Percentiles rank a stretch among this genome's conserved stretches.
phyloP scores from a whole-genome alignment of 768 basidiomycete species.

The Pholiota conissans region DNA sequence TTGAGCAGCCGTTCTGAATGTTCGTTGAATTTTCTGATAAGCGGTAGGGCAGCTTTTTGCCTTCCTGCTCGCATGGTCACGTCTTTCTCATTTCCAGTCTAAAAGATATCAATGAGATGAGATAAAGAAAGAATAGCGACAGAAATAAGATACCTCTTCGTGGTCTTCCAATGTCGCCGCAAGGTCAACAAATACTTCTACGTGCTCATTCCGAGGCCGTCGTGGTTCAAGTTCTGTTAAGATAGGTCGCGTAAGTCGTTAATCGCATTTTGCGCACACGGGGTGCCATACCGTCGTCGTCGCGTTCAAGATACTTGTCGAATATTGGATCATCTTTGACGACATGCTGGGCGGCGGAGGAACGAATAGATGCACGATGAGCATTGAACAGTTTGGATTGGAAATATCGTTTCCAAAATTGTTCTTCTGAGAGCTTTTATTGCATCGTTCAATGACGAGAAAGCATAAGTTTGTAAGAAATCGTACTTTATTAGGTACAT shows the following conservation, averaged over 20 bases:
- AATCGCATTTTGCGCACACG: neutral
- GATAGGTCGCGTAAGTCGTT: constrained; percentile 1
- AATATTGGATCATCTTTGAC: constrained; percentile 92
- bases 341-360: constrained; percentile 78
- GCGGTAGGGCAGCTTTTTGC: constrained; percentile 82
- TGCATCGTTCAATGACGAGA: constrained; percentile 10
- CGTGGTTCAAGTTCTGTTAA: constrained; percentile 74
- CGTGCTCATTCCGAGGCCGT: constrained; percentile 58
- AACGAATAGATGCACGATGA: constrained; percentile 90
- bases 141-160: constrained; percentile 56
- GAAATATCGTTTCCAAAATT: constrained; percentile 98
- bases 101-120: constrained; percentile 3
- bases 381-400: constrained; percentile 94
- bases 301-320: constrained; percentile 93
- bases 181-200: constrained; percentile 82
- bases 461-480: constrained; percentile 7
- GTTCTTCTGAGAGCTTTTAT: constrained; percentile 77
- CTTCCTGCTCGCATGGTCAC: constrained; percentile 95
- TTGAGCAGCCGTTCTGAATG: constrained; percentile 90
- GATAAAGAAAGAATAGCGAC: constrained; percentile 1
- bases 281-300: constrained; percentile 77
- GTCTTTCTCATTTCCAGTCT: constrained; percentile 91
- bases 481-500: constrained; percentile 82
- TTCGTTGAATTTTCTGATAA: constrained; percentile 97
- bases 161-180: constrained; percentile 92